A percentile compares a stretch with the other conserved stretches of the same genome.
Conservation (phyloP, 176 grass and related monocot genomes). For the Panicum miliaceum region DNA sequence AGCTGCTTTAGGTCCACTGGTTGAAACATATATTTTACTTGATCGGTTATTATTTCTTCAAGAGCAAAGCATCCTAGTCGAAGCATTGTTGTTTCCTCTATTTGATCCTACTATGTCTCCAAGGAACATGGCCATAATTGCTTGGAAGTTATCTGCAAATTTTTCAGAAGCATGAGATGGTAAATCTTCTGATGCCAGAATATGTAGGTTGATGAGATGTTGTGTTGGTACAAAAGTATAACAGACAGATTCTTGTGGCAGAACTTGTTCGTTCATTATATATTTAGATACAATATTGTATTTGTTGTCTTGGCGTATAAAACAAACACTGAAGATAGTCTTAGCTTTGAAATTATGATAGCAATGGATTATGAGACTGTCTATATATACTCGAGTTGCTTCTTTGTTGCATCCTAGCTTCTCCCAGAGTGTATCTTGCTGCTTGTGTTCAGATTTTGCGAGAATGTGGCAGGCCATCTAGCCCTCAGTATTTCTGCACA, state of each 20-base stretch:
- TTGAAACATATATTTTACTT: slow-evolving; percentile 94
- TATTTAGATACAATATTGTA: slow-evolving; percentile 25
- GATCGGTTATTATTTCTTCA: slow-evolving; percentile 89
- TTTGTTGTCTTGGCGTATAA: slow-evolving; percentile 7
- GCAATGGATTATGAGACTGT: background rate
- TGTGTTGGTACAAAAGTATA: slow-evolving; percentile 26
- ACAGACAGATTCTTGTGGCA: slow-evolving; percentile 3
- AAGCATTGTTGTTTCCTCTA: slow-evolving; percentile 71
- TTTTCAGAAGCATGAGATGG: slow-evolving; percentile 46
- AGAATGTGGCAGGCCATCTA: slow-evolving; percentile 1
- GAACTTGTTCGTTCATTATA: slow-evolving; percentile 22
- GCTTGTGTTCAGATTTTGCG: slow-evolving; percentile 22
- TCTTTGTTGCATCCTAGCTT: background rate
- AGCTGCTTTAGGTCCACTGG: slow-evolving; percentile 84
- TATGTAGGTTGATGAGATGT: slow-evolving; percentile 37
- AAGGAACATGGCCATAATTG: slow-evolving; percentile 81
- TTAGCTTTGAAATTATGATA: slow-evolving; percentile 33
- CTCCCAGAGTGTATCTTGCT: background rate
- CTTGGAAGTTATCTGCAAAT: slow-evolving; percentile 60
- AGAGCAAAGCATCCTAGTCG: slow-evolving; percentile 61
- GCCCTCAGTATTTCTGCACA: slow-evolving; percentile 28
- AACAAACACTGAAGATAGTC: slow-evolving; percentile 4
- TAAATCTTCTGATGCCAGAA: slow-evolving; percentile 43
- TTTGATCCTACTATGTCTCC: slow-evolving; percentile 89
- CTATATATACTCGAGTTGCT: background rate